phyloP scores from a whole-genome alignment of 2,329 filamentous ascomycete species.

The Fusarium phyllophilum region DNA sequence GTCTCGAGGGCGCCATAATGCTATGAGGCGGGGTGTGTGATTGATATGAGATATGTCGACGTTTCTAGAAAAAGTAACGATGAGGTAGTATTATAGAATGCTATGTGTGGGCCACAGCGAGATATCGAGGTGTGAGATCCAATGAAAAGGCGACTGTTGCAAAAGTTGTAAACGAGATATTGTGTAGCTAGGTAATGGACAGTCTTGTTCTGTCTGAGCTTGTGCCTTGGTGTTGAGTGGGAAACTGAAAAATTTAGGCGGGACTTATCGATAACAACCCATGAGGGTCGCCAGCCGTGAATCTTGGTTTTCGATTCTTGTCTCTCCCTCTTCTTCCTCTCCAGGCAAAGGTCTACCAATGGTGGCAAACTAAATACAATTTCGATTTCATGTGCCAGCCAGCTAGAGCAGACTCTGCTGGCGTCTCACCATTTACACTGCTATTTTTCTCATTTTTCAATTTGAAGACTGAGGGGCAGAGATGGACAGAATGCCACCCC shows the following conservation, averaged over 20 bases:
- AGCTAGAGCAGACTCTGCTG: not conserved
- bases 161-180: constrained; percentile 4
- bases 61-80: not conserved
- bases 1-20: constrained; percentile 56
- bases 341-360: not conserved
- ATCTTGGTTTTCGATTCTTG: not conserved
- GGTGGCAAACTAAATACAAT: not conserved
- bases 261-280: constrained; percentile 47
- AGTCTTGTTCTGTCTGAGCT: constrained; percentile 31
- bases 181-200: not conserved
- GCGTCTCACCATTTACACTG: not conserved
- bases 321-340: not conserved
- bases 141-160: not conserved
- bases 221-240: constrained; percentile 36
- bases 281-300: not conserved
- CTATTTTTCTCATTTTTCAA: not conserved
- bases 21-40: constrained; percentile 13
- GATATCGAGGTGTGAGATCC: not conserved
- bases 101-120: not conserved
- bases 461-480: constrained; percentile 7
- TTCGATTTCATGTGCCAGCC: not conserved
- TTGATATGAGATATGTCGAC: not conserved
- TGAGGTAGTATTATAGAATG: not conserved
- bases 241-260: constrained; percentile 46
- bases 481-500: constrained; percentile 6